A percentile compares a stretch with the other conserved stretches of the same genome.
Evolutionary conservation across 2,329 filamentous ascomycete species (phyloP).

Genomic region (Hypocreales sp.): DNA sequence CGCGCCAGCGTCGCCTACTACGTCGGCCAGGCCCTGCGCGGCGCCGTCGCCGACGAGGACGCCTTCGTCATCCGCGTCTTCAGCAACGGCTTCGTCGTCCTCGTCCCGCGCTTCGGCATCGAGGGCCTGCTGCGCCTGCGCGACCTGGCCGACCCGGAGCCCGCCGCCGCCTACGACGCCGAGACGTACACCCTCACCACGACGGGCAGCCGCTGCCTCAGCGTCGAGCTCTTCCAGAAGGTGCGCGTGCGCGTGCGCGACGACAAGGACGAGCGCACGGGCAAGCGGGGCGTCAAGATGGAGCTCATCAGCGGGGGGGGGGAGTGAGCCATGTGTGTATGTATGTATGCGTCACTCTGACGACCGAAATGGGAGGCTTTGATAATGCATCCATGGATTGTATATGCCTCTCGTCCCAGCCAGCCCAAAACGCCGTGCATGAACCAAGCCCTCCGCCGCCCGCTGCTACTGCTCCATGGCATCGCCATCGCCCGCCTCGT

Average conservation of each 20-base stretch:
- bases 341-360: too few species aligned
- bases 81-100: conserved; percentile 91
- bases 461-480: conserved; percentile 35
- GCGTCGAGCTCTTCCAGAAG: conserved; percentile 80
- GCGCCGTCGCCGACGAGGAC: conserved; percentile 60
- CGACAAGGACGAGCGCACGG: conserved; percentile 87
- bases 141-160: conserved; percentile 65
- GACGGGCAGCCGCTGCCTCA: conserved; percentile 36
- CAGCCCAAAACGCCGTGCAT: conserved; percentile 14
- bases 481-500: conserved; percentile 18
- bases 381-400: too few species aligned
- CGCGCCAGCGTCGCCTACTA: conserved; percentile 95
- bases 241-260: conserved; percentile 80
- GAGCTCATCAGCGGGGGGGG: conserved; percentile 33
- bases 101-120: conserved; percentile 90
- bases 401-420: conserved; percentile 14
- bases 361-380: too few species aligned
- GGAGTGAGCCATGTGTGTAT: not conserved
- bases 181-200: conserved; percentile 68
- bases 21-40: conserved; percentile 89
- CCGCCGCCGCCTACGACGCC: conserved; percentile 68
- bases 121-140: conserved; percentile 79
- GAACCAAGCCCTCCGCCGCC: too few species aligned
- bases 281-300: conserved; percentile 82
- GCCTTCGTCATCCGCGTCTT: conserved; percentile 96